Evolutionary conservation across 2,329 filamentous ascomycete species (phyloP).

Genomic region (Pseudopyrenochaeta lycopersici): DNA sequence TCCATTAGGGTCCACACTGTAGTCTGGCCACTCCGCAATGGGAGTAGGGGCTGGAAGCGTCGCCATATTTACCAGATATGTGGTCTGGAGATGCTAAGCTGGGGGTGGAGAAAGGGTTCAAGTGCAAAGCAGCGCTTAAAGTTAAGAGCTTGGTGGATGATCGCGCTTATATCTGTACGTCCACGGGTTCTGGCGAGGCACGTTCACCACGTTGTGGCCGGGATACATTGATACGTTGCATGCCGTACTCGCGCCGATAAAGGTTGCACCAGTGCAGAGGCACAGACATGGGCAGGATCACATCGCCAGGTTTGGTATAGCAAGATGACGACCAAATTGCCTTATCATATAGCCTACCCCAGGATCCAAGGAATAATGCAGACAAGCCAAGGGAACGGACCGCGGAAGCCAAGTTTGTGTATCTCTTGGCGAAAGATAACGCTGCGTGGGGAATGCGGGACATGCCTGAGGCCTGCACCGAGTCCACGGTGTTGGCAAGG

Average conservation of each 20-base stretch:
- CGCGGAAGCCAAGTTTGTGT: slow-evolving; percentile 26
- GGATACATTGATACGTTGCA: slow-evolving; percentile 11
- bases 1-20: slow-evolving; percentile 50
- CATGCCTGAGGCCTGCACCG: background rate
- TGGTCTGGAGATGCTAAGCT: background rate
- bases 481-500: background rate
- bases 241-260: slow-evolving; percentile 14
- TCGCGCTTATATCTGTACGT: slow-evolving; percentile 18
- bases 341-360: slow-evolving; percentile 36
- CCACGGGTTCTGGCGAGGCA: slow-evolving; percentile 4
- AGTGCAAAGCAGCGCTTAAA: background rate
- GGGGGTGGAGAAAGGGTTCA: background rate
- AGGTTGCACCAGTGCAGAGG: background rate
- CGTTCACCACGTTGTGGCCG: background rate
- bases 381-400: slow-evolving; percentile 26
- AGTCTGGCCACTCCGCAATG: slow-evolving; percentile 56
- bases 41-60: slow-evolving; percentile 39
- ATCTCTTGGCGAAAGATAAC: slow-evolving; percentile 45
- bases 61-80: slow-evolving; percentile 27
- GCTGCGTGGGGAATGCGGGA: slow-evolving; percentile 25
- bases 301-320: slow-evolving; percentile 28
- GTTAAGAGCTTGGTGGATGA: background rate
- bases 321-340: slow-evolving; percentile 4
- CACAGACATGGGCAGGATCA: slow-evolving; percentile 20
- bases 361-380: slow-evolving; percentile 24